A percentile compares a stretch with the other conserved stretches of the same genome.
Evolutionary conservation across 208 protist genomes (phyloP).

Genomic region (Wallacemonas collosoma): DNA sequence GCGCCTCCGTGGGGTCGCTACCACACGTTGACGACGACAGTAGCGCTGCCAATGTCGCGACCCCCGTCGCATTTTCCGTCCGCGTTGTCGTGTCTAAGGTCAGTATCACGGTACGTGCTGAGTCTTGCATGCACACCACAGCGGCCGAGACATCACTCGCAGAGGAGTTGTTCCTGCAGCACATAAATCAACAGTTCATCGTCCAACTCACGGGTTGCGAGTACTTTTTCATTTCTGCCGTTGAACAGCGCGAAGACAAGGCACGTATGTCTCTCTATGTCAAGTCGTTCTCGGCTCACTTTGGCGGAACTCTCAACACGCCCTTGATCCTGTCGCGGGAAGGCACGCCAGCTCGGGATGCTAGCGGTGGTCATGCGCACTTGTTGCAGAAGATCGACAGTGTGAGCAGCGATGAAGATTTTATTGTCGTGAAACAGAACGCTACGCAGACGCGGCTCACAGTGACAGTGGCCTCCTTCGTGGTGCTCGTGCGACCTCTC

Average conservation of each 20-base stretch:
- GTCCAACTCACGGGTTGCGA: constrained; percentile 20
- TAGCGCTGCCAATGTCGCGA: neutral
- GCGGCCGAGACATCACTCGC: neutral
- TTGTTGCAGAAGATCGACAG: constrained; percentile 10
- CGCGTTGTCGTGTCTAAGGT: neutral
- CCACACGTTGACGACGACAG: too few relatives aligned
- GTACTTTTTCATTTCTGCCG: constrained; percentile 21
- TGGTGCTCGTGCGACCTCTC: constrained; percentile 48
- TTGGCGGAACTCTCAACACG: constrained; percentile 51
- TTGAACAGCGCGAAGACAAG: constrained; percentile 28
- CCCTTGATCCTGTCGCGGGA: constrained; percentile 52
- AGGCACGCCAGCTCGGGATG: neutral
- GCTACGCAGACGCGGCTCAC: constrained; percentile 43
- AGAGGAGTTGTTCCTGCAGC: constrained; percentile 21
- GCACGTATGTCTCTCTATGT: constrained; percentile 51
- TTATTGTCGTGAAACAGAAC: constrained; percentile 60
- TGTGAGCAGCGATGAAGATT: constrained; percentile 27
- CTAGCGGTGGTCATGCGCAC: neutral
- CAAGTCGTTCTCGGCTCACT: constrained; percentile 31
- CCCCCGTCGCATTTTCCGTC: neutral
- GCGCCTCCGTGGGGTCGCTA: neutral
- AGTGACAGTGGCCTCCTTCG: constrained; percentile 37
- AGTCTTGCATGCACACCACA: neutral
- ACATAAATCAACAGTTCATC: constrained; percentile 29
- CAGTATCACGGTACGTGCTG: neutral